phyloP scores from a whole-genome alignment of 305 asterid genomes.

The Rubia tinctorum region DNA sequence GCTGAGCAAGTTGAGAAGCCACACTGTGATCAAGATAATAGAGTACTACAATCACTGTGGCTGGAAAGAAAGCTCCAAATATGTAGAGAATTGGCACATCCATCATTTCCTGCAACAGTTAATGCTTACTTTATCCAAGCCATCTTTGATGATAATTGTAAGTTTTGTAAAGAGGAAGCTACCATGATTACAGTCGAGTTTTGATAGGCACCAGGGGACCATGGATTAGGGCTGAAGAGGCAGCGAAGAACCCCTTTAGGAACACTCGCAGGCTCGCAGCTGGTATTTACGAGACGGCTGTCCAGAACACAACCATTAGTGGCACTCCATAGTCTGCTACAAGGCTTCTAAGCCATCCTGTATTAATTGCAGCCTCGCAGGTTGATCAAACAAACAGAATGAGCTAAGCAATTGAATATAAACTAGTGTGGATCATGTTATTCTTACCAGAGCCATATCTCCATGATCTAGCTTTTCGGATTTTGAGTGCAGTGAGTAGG shows the following conservation, averaged over 20 bases:
- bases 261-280: slow-evolving; percentile 52
- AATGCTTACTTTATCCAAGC: slow-evolving; percentile 17
- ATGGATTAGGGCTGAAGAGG: slow-evolving; percentile 89
- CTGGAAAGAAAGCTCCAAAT: slow-evolving; percentile 84
- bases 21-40: slow-evolving; percentile 95
- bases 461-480: slow-evolving; percentile 92
- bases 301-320: slow-evolving; percentile 86
- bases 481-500: slow-evolving; percentile 61
- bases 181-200: slow-evolving; percentile 96
- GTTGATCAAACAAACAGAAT: background rate
- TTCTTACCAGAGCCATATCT: slow-evolving; percentile 68
- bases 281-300: slow-evolving; percentile 78
- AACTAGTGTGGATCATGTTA: slow-evolving; percentile 12
- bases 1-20: slow-evolving; percentile 91
- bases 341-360: slow-evolving; percentile 87
- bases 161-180: slow-evolving; percentile 16
- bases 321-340: slow-evolving; percentile 96
- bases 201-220: slow-evolving; percentile 84
- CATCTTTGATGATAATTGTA: slow-evolving; percentile 16
- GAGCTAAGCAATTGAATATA: background rate
- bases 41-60: slow-evolving; percentile 89
- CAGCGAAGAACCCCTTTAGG: slow-evolving; percentile 90
- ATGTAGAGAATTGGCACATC: slow-evolving; percentile 70
- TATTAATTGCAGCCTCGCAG: background rate
- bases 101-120: slow-evolving; percentile 66